Percentiles rank a stretch among this genome's conserved stretches.
Conservation (phyloP, 805 yeast genomes). For the Kodamaea kaohsiungensis region DNA sequence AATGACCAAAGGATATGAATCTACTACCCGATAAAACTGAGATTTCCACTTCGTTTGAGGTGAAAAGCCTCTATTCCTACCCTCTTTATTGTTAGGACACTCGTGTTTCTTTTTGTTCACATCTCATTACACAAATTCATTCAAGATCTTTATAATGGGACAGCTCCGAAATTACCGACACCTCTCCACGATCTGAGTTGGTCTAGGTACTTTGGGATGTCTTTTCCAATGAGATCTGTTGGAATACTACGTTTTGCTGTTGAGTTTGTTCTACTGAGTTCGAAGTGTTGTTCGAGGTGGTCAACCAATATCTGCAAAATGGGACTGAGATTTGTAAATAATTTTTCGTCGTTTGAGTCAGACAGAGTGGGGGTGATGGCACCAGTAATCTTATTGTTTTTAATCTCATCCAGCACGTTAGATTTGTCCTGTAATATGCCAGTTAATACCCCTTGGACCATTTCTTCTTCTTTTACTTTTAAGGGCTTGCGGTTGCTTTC, state of each 20-base stretch:
- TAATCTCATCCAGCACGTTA: slow-evolving; percentile 4
- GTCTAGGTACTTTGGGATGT: slow-evolving; percentile 21
- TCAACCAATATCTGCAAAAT: slow-evolving; percentile 18
- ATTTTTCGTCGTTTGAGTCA: not conserved
- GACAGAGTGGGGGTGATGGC: not conserved
- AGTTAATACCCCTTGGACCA: not conserved
- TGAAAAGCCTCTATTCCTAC: not conserved
- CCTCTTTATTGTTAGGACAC: not conserved
- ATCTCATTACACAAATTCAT: not conserved
- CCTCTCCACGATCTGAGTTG: not conserved
- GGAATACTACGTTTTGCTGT: slow-evolving; percentile 40
- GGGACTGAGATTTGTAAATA: not conserved
- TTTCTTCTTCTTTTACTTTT: not conserved
- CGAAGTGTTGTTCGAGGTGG: slow-evolving; percentile 33
- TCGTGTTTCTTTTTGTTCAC: not conserved
- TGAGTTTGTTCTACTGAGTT: slow-evolving; percentile 31
- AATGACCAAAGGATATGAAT: not conserved
- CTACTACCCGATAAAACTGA: not conserved
- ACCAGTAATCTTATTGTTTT: not conserved
- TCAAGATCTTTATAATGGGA: not conserved
- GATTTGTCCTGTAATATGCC: not conserved
- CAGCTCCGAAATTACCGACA: not conserved
- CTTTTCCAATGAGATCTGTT: slow-evolving; percentile 27
- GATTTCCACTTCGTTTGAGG: not conserved
- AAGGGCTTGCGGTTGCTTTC: not conserved